Conservation (phyloP, 768 basidiomycete genomes). For the Psilocybe sp. region DNA sequence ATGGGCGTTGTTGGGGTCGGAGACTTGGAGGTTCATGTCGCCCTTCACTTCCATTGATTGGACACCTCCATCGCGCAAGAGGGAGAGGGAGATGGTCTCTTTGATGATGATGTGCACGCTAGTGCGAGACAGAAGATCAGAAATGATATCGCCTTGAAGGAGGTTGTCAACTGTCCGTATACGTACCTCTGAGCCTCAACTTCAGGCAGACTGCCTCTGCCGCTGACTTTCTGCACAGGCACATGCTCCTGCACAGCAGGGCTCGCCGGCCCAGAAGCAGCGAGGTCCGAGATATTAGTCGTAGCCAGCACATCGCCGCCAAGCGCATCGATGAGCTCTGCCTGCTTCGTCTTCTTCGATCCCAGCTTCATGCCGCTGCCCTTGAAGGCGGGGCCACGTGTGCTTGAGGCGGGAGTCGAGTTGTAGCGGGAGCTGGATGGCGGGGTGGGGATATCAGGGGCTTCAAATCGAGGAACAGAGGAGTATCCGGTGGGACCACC, state of each 20-base stretch:
- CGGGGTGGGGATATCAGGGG: conserved; percentile 44
- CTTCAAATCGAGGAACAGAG: conserved; percentile 68
- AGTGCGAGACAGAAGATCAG: background rate
- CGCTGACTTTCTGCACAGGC: conserved; percentile 40
- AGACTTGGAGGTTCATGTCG: conserved; percentile 88
- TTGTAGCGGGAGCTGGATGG: conserved; percentile 34
- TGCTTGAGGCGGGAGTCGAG: conserved; percentile 41
- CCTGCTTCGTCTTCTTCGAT: conserved; percentile 86
- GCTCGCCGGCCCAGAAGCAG: conserved; percentile 39
- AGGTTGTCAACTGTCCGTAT: background rate
- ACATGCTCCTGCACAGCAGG: conserved; percentile 36
- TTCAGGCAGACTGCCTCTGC: conserved; percentile 65
- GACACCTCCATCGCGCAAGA: conserved; percentile 89
- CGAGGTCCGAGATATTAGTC: conserved; percentile 41
- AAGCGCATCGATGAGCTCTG: conserved; percentile 83
- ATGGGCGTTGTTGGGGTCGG: conserved; percentile 70
- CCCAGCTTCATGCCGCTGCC: conserved; percentile 96
- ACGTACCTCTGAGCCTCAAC: conserved; percentile 75
- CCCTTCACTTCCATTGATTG: conserved; percentile 90
- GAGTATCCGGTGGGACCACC: conserved; percentile 71
- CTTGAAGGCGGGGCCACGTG: conserved; percentile 85
- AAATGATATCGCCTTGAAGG: background rate
- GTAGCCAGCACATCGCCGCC: conserved; percentile 71
- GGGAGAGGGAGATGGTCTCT: conserved; percentile 75
- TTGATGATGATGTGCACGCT: conserved; percentile 88